phyloP scores from a whole-genome alignment of 805 yeast species.

The Naumovozyma baii region DNA sequence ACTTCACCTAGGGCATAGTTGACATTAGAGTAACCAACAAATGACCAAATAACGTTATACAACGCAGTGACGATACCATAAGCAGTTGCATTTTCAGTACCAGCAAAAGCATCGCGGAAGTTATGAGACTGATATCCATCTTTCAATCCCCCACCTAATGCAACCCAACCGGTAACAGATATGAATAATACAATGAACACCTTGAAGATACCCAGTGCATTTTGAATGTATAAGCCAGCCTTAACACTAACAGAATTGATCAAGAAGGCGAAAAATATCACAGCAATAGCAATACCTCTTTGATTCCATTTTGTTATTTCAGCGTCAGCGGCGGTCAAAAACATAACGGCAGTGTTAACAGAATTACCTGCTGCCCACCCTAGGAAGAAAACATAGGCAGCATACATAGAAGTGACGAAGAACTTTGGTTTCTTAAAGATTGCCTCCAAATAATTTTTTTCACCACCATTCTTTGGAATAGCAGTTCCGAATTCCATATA shows the following conservation, averaged over 20 bases:
- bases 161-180: conserved; percentile 74
- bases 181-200: conserved; percentile 61
- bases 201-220: conserved; percentile 60
- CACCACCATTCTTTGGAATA: conserved; percentile 78
- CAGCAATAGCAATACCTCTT: conserved; percentile 67
- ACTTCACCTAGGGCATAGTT: conserved; percentile 77
- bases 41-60: conserved; percentile 79
- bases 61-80: conserved; percentile 66
- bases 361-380: conserved; percentile 87
- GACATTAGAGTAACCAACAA: conserved; percentile 73
- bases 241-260: conserved; percentile 53
- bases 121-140: conserved; percentile 47
- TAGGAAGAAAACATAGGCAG: conserved; percentile 60
- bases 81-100: conserved; percentile 45
- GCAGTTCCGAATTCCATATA: conserved; percentile 77
- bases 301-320: conserved; percentile 67
- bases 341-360: conserved; percentile 68
- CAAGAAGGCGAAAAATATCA: conserved; percentile 59
- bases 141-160: conserved; percentile 60
- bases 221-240: conserved; percentile 57
- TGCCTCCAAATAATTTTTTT: conserved; percentile 69
- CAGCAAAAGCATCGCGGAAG: conserved; percentile 49
- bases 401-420: conserved; percentile 55
- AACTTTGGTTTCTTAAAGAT: conserved; percentile 61
- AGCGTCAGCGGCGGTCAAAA: conserved; percentile 62